These are phyloP conservation scores for Halophytophthora polymorphica DNA, from an alignment of 352 stramenopile species.

Conservation along the genomic window DNA sequence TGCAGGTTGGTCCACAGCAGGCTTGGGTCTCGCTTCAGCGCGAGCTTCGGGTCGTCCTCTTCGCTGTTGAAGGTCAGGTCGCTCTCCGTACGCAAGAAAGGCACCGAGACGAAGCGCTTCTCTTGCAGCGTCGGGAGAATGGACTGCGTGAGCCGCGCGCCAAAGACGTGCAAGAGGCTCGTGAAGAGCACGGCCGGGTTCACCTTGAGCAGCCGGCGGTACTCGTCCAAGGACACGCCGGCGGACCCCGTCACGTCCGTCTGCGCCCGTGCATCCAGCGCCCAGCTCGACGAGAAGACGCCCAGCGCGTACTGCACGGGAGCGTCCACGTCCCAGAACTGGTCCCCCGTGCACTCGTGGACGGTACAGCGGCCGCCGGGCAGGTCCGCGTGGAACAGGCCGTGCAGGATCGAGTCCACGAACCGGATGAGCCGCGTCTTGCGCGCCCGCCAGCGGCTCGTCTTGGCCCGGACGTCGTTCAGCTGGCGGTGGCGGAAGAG, in stretches of 20 bases:
- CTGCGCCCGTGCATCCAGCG: conserved; percentile 31
- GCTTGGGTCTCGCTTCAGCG: conserved; percentile 32
- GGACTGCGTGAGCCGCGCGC: conserved; percentile 43
- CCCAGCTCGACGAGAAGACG: conserved; percentile 53
- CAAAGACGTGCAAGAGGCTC: conserved; percentile 52
- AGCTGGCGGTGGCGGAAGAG: conserved; percentile 65
- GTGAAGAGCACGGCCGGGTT: conserved; percentile 64
- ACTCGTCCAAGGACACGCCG: conserved; percentile 31
- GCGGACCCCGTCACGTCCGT: conserved; percentile 10
- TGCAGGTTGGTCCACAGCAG: conserved; percentile 47
- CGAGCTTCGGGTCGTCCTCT: conserved; percentile 43
- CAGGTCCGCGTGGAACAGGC: conserved; percentile 52
- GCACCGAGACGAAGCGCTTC: conserved; percentile 47
- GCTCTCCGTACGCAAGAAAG: conserved; percentile 49
- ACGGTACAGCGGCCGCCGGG: conserved; percentile 19
- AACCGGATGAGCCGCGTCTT: conserved; percentile 62
- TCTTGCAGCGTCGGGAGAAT: conserved; percentile 60
- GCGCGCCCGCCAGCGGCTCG: conserved; percentile 47
- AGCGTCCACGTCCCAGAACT: conserved; percentile 77
- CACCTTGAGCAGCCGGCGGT: conserved; percentile 40
- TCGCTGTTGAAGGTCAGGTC: conserved; percentile 59
- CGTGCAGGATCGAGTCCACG: conserved; percentile 68
- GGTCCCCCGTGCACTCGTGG: conserved; percentile 42
- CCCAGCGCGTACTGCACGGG: conserved; percentile 62
- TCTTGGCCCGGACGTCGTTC: conserved; percentile 39